A percentile compares a stretch with the other conserved stretches of the same genome.
phyloP scores from a whole-genome alignment of 495 filamentous ascomycete genomes.

The Umbilicaria muhlenbergii region DNA sequence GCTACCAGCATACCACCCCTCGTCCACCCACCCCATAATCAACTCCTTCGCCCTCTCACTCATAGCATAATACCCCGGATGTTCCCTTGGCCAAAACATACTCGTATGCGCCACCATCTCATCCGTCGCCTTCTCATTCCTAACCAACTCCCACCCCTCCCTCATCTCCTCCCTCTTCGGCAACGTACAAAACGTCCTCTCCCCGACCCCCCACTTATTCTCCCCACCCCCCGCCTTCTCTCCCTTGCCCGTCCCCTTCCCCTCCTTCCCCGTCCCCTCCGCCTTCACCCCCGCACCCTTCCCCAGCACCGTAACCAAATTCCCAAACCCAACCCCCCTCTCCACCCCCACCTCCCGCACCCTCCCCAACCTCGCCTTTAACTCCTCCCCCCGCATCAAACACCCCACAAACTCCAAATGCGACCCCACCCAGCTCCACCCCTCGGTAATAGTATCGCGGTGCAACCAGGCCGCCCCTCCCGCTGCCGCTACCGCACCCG shows the following conservation, averaged over 20 bases:
- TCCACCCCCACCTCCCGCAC: conserved; percentile 40
- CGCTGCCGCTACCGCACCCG: conserved; percentile 68
- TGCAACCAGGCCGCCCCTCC: conserved; percentile 78
- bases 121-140: conserved; percentile 64
- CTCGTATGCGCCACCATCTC: conserved; percentile 72
- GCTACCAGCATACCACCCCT: no score
- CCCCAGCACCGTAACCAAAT: conserved; percentile 75
- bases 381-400: conserved; percentile 60
- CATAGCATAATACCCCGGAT: conserved; percentile 62
- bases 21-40: conserved; percentile 30
- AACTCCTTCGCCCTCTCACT: conserved; percentile 48
- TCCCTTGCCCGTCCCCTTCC: conserved; percentile 8
- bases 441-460: conserved; percentile 55
- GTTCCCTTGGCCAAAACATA: conserved; percentile 73
- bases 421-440: conserved; percentile 65
- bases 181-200: conserved; percentile 73
- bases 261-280: conserved; percentile 11
- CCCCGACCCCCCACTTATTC: conserved; percentile 36
- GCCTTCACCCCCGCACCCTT: conserved; percentile 30
- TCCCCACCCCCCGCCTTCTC: conserved; percentile 25
- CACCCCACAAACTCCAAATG: conserved; percentile 95
- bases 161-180: conserved; percentile 40
- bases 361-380: conserved; percentile 46
- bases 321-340: conserved; percentile 50
- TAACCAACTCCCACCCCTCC: conserved; percentile 14